Base-by-base conservation (phyloP, 805 yeast species). In the Nakazawaea ernobii region DNA sequence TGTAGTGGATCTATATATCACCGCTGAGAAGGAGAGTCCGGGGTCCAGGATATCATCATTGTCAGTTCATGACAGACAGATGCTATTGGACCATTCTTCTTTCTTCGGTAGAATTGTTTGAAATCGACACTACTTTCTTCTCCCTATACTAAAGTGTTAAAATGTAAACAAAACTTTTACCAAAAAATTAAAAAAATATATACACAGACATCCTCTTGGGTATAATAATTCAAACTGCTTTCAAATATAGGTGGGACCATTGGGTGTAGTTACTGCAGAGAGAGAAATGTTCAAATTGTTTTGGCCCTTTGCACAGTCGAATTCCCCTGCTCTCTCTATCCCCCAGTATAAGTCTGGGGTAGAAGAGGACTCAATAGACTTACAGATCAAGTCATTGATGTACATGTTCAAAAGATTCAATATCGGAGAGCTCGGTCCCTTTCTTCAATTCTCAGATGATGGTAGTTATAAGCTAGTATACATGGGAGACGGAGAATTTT, bases 341-440 rank as follows among this genome's bases (percentile, higher is more conserved):
- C 85, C 84, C 3, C 62, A 63, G 7, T 80, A 76, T 51, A 45
- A 58, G 13, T 68, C 66, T 36, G 82, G 80, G 2, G 70, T 62
- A 28, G 47, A 59, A 6, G 80, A 75, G 47, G 89, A 83, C 57
- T 72, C 81, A 5, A 70, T 80, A 10, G 86, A 81, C 53, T 66
- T 83, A 17, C 86, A 81, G 52, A 70, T 82, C 49, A 80, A 76
- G 55, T 70, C 87, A 2, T 62, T 84, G 47, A 59, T 70, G 28
- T 84, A 84, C 58, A 68, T 79, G 59, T 84, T 74, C 64, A 72
- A 73, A 49, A 64, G 87, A 43, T 67, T 76, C 46, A 63, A 67
- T 17, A 66, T 80, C 32, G 66, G 71, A 48, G 62, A 60, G 28
- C 55, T 75, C 13, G 59, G 74, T 0, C 61, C 79, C 0, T 79